Evolutionary conservation across 805 yeast species (phyloP).

Genomic region (Kodamaea fukazawae): DNA sequence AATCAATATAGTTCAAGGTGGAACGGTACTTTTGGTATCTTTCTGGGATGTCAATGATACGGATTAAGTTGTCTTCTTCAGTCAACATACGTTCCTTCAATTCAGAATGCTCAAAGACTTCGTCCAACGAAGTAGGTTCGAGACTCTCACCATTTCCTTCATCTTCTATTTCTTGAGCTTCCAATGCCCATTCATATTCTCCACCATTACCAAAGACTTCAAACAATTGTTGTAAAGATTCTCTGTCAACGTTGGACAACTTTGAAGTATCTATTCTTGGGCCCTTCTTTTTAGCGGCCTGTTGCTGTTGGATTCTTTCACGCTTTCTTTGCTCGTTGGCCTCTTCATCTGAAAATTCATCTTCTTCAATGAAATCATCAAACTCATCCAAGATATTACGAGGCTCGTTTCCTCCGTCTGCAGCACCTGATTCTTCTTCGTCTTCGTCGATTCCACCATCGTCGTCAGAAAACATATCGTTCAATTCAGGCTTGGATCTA

Average conservation of each 20-base stretch:
- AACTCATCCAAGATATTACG: slow-evolving; percentile 68
- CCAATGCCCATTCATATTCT: slow-evolving; percentile 97
- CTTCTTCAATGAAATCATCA: slow-evolving; percentile 97
- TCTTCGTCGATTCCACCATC: slow-evolving; percentile 27
- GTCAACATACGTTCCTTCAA: slow-evolving; percentile 87
- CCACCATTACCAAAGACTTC: slow-evolving; percentile 97
- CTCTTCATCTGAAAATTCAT: slow-evolving; percentile 89
- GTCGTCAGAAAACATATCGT: slow-evolving; percentile 69
- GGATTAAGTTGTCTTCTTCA: slow-evolving; percentile 83
- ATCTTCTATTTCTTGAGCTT: slow-evolving; percentile 72
- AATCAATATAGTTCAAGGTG: slow-evolving; percentile 62
- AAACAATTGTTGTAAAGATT: slow-evolving; percentile 85
- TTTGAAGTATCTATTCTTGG: slow-evolving; percentile 56
- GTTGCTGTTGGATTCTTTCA: slow-evolving; percentile 30
- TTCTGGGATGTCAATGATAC: slow-evolving; percentile 88
- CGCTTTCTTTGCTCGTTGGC: slow-evolving; percentile 41
- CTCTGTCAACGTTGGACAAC: slow-evolving; percentile 72
- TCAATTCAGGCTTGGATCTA: slow-evolving; percentile 38
- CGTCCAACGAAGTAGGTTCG: slow-evolving; percentile 66
- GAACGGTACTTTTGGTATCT: slow-evolving; percentile 78
- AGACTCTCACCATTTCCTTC: slow-evolving; percentile 51
- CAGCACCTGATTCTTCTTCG: slow-evolving; percentile 34
- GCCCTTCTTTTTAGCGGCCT: slow-evolving; percentile 31
- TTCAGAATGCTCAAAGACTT: slow-evolving; percentile 93
- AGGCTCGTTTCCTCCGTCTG: slow-evolving; percentile 25